Evolutionary conservation across 352 stramenopile species (phyloP), one percentile per base, ranked within the genome.

Genomic region (Globisporangium perplexum): DNA sequence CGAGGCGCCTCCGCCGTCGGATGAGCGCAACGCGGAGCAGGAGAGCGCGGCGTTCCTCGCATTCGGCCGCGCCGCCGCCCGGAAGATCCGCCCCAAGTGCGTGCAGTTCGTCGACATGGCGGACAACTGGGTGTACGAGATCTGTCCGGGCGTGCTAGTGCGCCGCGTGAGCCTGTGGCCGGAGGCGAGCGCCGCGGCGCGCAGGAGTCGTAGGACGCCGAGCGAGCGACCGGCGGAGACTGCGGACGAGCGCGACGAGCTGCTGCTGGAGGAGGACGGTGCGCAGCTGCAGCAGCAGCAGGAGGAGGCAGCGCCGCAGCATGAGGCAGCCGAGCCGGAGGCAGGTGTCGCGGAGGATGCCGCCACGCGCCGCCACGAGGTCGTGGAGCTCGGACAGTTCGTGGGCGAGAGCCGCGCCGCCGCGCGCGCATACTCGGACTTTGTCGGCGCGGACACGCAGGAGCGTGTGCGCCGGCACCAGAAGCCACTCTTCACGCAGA

Each of bases 401-500:
- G 47, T 55, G 35, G 33, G 50, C 22, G 81, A 92, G 30, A 35
- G 24, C 0, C 71, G 66, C 52, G 59, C 59, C 3, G 15, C 46
- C 5, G 57, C 65, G 4, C 46, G 80, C 8, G 45, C 30, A 6
- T 92, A 74, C 52, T 62, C 75, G 36, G 61, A 83, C 33, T 87
- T 88, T 51, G 55, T 62, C 6, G 51, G 71, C 14, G 65, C 67
- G 0, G 68, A 85, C 43, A 72, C 71, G 10, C 63, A 83, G 38
- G 63, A 68, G 14, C 68, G 68, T 28, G 60, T 93, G 7, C 60
- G 58, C 11, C 59, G 62, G 22, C 59, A 71, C 42, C 53, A 57
- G 20, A 83, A 77, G 42, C 60, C 66, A 24, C 50, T 93, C 48
- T 90, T 84, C 65, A 93, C 83, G 28, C 83, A 93, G 49, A 57